phyloP scores from a whole-genome alignment of 2,329 filamentous ascomycete species.

The Aspergillus nomiae region DNA sequence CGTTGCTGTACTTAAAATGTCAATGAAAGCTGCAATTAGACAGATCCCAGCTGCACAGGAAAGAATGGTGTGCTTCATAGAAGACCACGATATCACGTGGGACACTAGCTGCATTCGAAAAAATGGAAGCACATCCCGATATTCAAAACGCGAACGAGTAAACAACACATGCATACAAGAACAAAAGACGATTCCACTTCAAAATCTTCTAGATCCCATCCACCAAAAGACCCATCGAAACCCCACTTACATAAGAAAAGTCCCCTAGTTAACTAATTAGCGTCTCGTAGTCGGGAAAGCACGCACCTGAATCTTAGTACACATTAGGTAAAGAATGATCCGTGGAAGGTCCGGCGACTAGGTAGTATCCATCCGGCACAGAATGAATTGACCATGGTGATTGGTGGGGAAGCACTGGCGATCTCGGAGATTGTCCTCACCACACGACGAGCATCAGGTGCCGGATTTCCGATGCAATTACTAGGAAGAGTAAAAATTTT shows the following conservation, averaged over 20 bases:
- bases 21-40: background rate
- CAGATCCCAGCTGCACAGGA: background rate
- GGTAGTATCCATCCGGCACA: background rate
- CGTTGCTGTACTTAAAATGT: background rate
- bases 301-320: background rate
- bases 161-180: background rate
- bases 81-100: background rate
- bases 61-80: background rate
- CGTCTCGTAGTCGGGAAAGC: background rate
- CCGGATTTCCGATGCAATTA: conserved; percentile 12
- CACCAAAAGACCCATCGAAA: background rate
- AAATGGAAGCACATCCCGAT: background rate
- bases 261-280: background rate
- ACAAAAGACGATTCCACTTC: background rate
- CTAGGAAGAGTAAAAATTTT: background rate
- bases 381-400: background rate
- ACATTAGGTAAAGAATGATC: background rate
- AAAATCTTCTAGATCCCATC: background rate
- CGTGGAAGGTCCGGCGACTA: background rate
- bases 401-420: conserved; percentile 1
- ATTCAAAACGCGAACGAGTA: background rate
- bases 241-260: background rate
- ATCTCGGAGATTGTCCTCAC: conserved; percentile 1
- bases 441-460: background rate
- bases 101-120: background rate